Percentiles rank a stretch among this genome's conserved stretches.
Evolutionary conservation across 1,284 basidiomycete genomes (phyloP).

Genomic region (Boletus calvinii): DNA sequence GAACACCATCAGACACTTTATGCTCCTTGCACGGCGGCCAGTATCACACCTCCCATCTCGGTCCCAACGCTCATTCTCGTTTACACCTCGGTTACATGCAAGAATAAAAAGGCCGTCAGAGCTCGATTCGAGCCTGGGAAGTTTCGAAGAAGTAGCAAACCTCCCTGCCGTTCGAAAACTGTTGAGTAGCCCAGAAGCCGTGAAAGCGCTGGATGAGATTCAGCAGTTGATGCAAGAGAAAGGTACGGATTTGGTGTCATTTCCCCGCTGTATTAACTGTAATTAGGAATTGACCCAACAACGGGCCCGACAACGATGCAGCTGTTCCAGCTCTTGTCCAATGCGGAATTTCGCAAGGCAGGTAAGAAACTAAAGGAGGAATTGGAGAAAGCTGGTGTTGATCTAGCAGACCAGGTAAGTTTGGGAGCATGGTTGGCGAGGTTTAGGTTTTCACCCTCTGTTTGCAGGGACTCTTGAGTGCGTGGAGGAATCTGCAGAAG

Average conservation of each 20-base stretch:
- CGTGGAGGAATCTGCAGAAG: constrained; percentile 36
- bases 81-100: constrained; percentile 35
- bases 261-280: background rate
- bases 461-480: constrained; percentile 35
- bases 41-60: constrained; percentile 18
- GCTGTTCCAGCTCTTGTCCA: constrained; percentile 52
- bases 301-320: constrained; percentile 49
- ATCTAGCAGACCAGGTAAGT: constrained; percentile 46
- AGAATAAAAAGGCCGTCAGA: constrained; percentile 34
- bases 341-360: constrained; percentile 50
- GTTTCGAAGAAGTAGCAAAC: constrained; percentile 39
- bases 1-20: constrained; percentile 22
- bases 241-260: constrained; percentile 38
- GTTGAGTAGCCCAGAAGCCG: constrained; percentile 47
- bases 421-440: background rate
- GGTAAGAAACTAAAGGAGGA: constrained; percentile 49
- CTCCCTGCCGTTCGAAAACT: constrained; percentile 50
- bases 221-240: constrained; percentile 49
- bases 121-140: constrained; percentile 38
- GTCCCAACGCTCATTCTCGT: constrained; percentile 36
- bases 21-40: constrained; percentile 15
- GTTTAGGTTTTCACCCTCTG: background rate
- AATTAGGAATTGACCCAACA: constrained; percentile 47
- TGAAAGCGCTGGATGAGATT: constrained; percentile 45
- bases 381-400: constrained; percentile 58